phyloP scores from a whole-genome alignment of 805 yeast genomes.

The Scheffersomyces coipomensis region DNA sequence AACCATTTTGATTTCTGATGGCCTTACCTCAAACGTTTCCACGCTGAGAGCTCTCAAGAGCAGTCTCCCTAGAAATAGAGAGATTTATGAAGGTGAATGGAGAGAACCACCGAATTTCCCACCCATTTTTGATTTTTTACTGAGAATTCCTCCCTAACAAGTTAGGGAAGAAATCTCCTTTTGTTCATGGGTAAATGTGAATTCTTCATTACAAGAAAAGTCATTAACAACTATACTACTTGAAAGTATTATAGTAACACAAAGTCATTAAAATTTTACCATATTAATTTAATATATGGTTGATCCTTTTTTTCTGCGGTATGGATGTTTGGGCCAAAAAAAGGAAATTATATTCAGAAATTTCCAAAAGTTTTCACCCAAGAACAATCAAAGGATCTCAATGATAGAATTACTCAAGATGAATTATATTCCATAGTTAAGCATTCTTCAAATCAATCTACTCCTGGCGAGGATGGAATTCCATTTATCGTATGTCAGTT shows the following conservation, averaged over 20 bases:
- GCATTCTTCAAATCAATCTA: too few relatives aligned
- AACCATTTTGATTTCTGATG: constrained; percentile 46
- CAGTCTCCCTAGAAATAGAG: constrained; percentile 12
- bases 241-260: not conserved
- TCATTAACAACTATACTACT: constrained; percentile 14
- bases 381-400: too few relatives aligned
- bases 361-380: too few relatives aligned
- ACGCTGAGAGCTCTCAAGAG: constrained; percentile 60
- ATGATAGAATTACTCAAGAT: too few relatives aligned
- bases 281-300: not conserved
- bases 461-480: too few relatives aligned
- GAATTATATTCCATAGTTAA: too few relatives aligned
- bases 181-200: constrained; percentile 47
- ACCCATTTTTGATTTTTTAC: constrained; percentile 34
- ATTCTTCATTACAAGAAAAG: constrained; percentile 39
- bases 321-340: too few relatives aligned
- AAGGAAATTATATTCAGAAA: too few relatives aligned
- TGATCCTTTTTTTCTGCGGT: too few relatives aligned
- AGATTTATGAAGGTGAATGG: constrained; percentile 32
- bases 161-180: constrained; percentile 20
- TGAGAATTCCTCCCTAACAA: constrained; percentile 10
- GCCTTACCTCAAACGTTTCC: constrained; percentile 55
- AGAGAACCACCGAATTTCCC: constrained; percentile 67
- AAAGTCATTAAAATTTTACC: not conserved
- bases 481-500: too few relatives aligned